Conservation (phyloP, 257 asterid genomes). For the Petunia secreta region DNA sequence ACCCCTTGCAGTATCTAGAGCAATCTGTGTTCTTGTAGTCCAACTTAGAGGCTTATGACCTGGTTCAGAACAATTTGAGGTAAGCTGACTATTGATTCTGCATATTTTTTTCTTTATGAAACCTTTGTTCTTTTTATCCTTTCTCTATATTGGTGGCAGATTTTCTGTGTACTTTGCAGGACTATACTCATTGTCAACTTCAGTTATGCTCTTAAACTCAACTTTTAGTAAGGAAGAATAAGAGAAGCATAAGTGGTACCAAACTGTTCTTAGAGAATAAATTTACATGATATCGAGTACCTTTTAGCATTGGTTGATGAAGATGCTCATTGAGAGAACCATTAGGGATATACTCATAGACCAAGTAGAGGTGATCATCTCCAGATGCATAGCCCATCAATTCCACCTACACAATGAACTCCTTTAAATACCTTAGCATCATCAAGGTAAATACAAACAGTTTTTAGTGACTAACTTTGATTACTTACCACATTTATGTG, state of each 20-base stretch:
- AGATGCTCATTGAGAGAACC: constrained; percentile 81
- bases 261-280: neutral
- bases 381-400: constrained; percentile 85
- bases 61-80: constrained; percentile 35
- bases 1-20: constrained; percentile 78
- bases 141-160: neutral
- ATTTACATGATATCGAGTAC: constrained; percentile 36
- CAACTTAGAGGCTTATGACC: constrained; percentile 83
- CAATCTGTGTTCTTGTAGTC: constrained; percentile 80
- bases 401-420: constrained; percentile 58
- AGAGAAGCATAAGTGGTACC: neutral
- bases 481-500: constrained; percentile 82
- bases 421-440: neutral
- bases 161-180: neutral
- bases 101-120: neutral
- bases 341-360: constrained; percentile 63
- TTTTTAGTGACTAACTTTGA: constrained; percentile 15
- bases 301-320: constrained; percentile 78
- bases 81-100: constrained; percentile 3
- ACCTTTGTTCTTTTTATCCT: neutral
- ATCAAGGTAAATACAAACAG: neutral
- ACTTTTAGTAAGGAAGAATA: neutral
- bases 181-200: neutral
- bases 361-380: constrained; percentile 80
- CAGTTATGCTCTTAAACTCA: neutral